Percentiles rank a stretch among this genome's conserved stretches.
These are phyloP conservation scores for Chalaropsis thielavioides DNA, from an alignment of 2,329 filamentous ascomycete genomes.

Conservation along the genomic window DNA sequence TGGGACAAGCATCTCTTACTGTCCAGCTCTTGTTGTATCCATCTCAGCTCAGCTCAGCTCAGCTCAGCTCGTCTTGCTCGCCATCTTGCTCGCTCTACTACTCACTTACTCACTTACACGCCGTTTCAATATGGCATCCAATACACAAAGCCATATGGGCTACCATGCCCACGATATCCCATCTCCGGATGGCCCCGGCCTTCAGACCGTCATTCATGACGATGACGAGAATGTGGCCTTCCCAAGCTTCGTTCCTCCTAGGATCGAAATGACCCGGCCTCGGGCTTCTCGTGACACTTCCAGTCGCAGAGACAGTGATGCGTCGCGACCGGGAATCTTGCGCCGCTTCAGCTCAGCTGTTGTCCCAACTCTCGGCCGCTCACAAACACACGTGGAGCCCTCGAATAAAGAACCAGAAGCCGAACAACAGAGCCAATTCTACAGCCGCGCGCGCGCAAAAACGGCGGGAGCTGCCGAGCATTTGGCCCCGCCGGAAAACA, in stretches of 20 bases:
- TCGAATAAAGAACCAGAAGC: neutral
- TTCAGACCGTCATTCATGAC: neutral
- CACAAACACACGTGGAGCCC: neutral
- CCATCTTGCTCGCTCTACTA: neutral
- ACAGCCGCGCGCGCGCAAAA: neutral
- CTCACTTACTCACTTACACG: neutral
- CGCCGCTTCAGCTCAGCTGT: neutral
- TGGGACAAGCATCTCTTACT: neutral
- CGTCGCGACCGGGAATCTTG: neutral
- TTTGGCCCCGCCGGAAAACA: neutral
- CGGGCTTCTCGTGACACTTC: neutral
- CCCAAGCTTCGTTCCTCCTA: constrained; percentile 6
- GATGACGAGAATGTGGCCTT: neutral
- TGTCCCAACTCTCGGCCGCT: neutral
- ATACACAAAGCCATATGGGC: neutral
- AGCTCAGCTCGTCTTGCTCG: neutral
- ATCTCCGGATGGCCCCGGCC: neutral
- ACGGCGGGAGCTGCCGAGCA: neutral
- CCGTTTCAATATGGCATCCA: neutral
- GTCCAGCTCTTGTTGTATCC: neutral
- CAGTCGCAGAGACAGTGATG: neutral
- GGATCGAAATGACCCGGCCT: constrained; percentile 6
- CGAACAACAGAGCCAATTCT: neutral
- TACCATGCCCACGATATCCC: constrained; percentile 2
- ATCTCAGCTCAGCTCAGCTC: neutral